Percentiles rank a stretch among this genome's conserved stretches.
Conservation (phyloP, 176 grass and related monocot genomes). For the Rhynchospora tenuis region DNA sequence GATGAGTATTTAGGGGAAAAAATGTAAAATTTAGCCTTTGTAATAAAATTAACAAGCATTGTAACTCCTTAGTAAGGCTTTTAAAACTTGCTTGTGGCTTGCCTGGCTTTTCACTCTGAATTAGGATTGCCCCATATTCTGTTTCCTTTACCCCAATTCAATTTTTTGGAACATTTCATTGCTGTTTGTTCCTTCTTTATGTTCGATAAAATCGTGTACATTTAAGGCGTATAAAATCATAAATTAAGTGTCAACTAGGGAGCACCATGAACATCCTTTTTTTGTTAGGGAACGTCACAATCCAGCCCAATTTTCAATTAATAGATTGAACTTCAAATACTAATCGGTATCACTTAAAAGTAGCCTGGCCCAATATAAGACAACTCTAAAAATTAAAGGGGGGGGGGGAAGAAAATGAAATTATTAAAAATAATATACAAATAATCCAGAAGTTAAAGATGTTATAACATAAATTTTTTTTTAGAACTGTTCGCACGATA, state of each 20-base stretch:
- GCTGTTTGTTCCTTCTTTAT: not conserved
- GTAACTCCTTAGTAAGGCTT: not conserved
- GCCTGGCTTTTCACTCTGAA: not conserved
- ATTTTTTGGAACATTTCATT: not conserved
- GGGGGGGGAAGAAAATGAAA: no score
- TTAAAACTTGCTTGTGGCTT: not conserved
- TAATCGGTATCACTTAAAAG: not conserved
- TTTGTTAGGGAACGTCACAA: not conserved
- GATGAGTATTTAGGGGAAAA: conserved; percentile 4
- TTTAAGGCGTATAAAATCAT: not conserved
- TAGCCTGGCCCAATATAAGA: not conserved
- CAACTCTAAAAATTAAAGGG: no score
- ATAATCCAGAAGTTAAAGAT: no score
- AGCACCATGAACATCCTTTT: not conserved
- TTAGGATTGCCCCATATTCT: not conserved
- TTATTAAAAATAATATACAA: no score
- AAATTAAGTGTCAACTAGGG: not conserved
- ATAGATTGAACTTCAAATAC: not conserved
- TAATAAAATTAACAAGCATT: not conserved
- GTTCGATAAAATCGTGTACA: not conserved
- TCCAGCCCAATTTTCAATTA: not conserved
- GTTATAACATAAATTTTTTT: no score
- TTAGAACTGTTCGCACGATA: no score
- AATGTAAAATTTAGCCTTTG: not conserved
- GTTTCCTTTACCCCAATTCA: not conserved